Evolutionary conservation across 352 stramenopile species (phyloP).

Genomic region (Lagenidium giganteum): DNA sequence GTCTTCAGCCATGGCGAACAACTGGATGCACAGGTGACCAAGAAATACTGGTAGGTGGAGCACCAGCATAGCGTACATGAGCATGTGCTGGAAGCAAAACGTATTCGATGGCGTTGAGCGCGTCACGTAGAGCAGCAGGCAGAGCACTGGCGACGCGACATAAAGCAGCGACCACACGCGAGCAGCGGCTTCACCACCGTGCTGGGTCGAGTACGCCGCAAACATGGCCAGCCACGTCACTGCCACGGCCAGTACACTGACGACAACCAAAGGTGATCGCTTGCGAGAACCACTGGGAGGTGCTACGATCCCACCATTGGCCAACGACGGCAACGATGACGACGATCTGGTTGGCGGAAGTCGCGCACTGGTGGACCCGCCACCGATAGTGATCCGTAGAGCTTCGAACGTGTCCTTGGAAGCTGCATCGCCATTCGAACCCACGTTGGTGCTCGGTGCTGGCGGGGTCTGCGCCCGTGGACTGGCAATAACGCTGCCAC

Average conservation of each 20-base stretch:
- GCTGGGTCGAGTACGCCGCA: constrained; percentile 49
- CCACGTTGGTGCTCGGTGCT: too few relatives aligned
- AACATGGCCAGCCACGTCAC: constrained; percentile 72
- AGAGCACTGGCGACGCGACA: constrained; percentile 51
- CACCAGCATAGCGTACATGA: constrained; percentile 70
- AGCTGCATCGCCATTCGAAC: too few relatives aligned
- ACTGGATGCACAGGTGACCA: constrained; percentile 67
- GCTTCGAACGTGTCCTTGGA: too few relatives aligned
- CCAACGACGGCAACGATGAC: too few relatives aligned
- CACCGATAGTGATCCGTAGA: too few relatives aligned
- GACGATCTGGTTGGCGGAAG: too few relatives aligned
- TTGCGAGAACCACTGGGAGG: too few relatives aligned
- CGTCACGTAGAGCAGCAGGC: constrained; percentile 48
- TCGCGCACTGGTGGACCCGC: too few relatives aligned
- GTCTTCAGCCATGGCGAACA: constrained; percentile 63
- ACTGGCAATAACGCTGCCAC: too few relatives aligned
- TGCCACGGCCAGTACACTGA: constrained; percentile 30
- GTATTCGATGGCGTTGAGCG: constrained; percentile 28
- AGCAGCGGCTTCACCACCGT: constrained; percentile 15
- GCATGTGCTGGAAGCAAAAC: constrained; percentile 52
- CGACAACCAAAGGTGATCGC: constrained; percentile 29
- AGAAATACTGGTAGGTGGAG: constrained; percentile 79
- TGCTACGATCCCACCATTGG: too few relatives aligned
- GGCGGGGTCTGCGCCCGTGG: too few relatives aligned
- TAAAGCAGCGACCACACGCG: constrained; percentile 66